A percentile compares a stretch with the other conserved stretches of the same genome.
Evolutionary conservation across 139 green algal genomes (phyloP).

Genomic region (Ettlia oleoabundans): DNA sequence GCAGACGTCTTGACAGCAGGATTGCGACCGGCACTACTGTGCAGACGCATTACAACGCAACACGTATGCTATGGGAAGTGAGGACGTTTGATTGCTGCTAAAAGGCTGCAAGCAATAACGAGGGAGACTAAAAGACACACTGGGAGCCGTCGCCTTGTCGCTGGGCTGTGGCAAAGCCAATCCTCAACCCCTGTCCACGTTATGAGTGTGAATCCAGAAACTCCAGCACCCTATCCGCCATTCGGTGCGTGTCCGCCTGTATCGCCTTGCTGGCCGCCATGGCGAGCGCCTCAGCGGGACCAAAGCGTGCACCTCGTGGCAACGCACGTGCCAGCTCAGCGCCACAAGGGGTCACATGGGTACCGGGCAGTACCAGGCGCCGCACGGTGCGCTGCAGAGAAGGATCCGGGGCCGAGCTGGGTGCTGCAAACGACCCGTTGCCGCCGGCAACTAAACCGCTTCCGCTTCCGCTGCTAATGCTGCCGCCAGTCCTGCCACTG

Average conservation of each 20-base stretch:
- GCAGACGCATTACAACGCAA: too few relatives aligned
- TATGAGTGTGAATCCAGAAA: background rate
- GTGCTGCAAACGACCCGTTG: too few relatives aligned
- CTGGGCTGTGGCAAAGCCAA: background rate
- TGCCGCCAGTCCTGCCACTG: background rate
- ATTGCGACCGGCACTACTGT: too few relatives aligned
- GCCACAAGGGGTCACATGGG: slow-evolving; percentile 23
- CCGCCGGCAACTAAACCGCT: too few relatives aligned
- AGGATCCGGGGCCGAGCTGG: too few relatives aligned
- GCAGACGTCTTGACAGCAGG: too few relatives aligned
- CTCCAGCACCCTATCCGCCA: background rate
- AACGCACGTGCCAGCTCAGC: background rate
- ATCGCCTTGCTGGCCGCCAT: background rate
- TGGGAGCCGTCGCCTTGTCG: background rate
- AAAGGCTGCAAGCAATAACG: background rate
- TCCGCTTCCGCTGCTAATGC: background rate
- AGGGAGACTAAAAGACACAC: background rate
- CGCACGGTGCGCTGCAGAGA: background rate
- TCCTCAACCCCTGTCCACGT: too few relatives aligned
- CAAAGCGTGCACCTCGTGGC: slow-evolving; percentile 5
- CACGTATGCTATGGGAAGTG: too few relatives aligned
- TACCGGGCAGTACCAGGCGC: slow-evolving; percentile 9
- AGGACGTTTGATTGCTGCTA: too few relatives aligned
- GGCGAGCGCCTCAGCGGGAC: slow-evolving; percentile 22
- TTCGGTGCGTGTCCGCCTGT: slow-evolving; percentile 1